Conservation (phyloP, 805 yeast genomes). For the Wickerhamomyces alni region DNA sequence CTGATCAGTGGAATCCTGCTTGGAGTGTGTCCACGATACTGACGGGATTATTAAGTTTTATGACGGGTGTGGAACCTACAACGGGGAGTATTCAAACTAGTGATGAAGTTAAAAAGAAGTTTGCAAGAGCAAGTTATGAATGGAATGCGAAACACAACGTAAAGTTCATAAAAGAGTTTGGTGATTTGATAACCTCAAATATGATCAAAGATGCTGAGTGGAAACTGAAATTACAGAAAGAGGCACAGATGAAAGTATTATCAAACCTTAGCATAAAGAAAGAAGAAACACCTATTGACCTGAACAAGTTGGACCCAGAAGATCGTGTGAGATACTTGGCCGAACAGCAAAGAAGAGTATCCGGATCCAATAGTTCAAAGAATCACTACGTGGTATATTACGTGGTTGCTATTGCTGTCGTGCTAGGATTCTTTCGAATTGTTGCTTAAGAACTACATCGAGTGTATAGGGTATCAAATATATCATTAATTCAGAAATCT, state of each 20-base stretch:
- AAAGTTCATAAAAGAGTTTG: constrained; percentile 58
- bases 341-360: constrained; percentile 13
- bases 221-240: constrained; percentile 11
- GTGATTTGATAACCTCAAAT: constrained; percentile 48
- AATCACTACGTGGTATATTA: constrained; percentile 21
- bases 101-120: constrained; percentile 45
- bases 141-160: constrained; percentile 55
- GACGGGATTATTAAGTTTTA: constrained; percentile 82
- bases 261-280: constrained; percentile 7
- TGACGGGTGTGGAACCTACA: constrained; percentile 83
- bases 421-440: constrained; percentile 18
- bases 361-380: constrained; percentile 1
- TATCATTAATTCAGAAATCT: constrained; percentile 28
- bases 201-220: constrained; percentile 20
- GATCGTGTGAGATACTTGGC: constrained; percentile 50
- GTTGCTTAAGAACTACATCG: constrained; percentile 6
- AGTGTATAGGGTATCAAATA: no score
- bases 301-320: constrained; percentile 40
- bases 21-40: constrained; percentile 91
- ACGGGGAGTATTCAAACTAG: constrained; percentile 76
- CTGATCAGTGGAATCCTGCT: constrained; percentile 93
- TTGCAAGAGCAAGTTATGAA: constrained; percentile 53
- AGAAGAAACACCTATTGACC: constrained; percentile 35
- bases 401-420: constrained; percentile 28
- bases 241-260: constrained; percentile 6